Percentiles rank a stretch among this genome's conserved stretches.
Conservation (phyloP, 257 asterid genomes). For the Fraxinus quadrangulata region DNA sequence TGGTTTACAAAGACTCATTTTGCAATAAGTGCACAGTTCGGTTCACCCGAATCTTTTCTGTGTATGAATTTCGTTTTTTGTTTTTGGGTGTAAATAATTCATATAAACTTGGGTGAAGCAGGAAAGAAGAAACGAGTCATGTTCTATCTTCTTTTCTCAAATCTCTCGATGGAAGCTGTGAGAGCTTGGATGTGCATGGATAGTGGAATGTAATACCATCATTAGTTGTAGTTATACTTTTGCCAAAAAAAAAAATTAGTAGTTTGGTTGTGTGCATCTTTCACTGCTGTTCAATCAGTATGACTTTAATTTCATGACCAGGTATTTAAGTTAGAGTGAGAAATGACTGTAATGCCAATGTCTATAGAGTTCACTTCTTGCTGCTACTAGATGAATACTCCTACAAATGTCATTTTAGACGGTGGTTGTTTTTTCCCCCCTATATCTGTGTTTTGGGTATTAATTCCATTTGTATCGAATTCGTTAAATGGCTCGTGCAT, state of each 20-base stretch:
- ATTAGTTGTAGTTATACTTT: not conserved
- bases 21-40: not conserved
- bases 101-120: not conserved
- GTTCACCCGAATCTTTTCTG: not conserved
- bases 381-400: not conserved
- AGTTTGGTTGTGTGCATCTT: not conserved
- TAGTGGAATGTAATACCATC: not conserved
- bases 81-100: not conserved
- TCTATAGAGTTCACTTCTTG: not conserved
- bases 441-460: not conserved
- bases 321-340: not conserved
- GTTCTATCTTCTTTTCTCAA: not conserved
- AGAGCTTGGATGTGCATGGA: not conserved
- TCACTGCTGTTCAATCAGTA: not conserved
- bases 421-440: not conserved
- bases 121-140: not conserved
- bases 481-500: constrained; percentile 4
- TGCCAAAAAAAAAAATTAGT: not conserved
- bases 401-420: not conserved
- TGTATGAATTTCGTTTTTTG: not conserved
- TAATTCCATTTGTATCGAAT: not conserved
- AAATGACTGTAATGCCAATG: constrained; percentile 18
- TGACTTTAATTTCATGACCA: constrained; percentile 2
- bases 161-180: not conserved
- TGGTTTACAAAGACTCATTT: not conserved